These are phyloP conservation scores for Colletotrichum cordylinicola DNA, from an alignment of 2,329 filamentous ascomycete genomes.

Conservation along the genomic window DNA sequence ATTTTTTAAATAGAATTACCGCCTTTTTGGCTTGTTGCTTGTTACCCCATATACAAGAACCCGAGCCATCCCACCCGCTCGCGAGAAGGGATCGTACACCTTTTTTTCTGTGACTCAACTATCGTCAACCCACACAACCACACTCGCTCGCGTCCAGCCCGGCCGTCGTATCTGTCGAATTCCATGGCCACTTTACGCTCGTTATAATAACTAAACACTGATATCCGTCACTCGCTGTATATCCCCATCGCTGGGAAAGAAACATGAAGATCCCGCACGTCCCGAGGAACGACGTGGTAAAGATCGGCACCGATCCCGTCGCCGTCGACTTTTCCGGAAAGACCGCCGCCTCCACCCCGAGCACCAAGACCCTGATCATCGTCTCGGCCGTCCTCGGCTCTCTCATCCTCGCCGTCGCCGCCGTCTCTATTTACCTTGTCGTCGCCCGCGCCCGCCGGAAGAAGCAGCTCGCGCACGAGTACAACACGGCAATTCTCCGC, in stretches of 20 bases:
- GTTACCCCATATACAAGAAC: conserved; percentile 1
- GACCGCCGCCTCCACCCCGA: background rate
- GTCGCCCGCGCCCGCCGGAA: background rate
- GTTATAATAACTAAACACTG: background rate
- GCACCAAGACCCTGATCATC: background rate
- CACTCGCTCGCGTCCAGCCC: background rate
- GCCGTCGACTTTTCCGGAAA: background rate
- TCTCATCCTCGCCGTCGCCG: background rate
- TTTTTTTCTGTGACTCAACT: background rate
- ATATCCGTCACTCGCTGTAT: background rate
- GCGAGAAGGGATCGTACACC: background rate
- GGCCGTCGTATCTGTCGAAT: background rate
- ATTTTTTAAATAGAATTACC: conserved; percentile 15
- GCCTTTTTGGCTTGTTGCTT: background rate
- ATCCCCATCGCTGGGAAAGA: background rate
- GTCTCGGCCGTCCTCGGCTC: background rate
- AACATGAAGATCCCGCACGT: background rate
- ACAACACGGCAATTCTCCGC: conserved; percentile 4
- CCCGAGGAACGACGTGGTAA: background rate
- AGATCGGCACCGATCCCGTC: conserved; percentile 7
- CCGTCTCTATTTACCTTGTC: background rate
- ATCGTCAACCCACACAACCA: background rate
- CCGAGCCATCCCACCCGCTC: background rate
- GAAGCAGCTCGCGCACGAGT: background rate
- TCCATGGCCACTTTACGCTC: conserved; percentile 8